phyloP scores from a whole-genome alignment of 768 basidiomycete genomes.

The Rhodotorula graminis region DNA sequence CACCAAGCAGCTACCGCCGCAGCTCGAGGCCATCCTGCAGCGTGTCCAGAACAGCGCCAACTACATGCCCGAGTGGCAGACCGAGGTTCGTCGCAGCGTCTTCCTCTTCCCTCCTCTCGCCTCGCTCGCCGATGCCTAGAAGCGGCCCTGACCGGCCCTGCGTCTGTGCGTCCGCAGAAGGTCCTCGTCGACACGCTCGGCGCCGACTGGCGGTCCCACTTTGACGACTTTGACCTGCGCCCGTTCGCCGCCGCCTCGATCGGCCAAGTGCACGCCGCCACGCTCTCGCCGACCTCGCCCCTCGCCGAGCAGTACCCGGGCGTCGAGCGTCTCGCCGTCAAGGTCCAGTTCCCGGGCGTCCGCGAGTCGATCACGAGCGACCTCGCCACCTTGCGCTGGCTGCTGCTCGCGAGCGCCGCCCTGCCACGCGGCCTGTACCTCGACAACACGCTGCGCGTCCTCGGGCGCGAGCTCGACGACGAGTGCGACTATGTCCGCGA shows the following conservation, averaged over 20 bases:
- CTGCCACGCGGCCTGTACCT: conserved; percentile 85
- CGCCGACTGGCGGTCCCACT: conserved; percentile 64
- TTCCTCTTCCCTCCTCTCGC: conserved; percentile 2
- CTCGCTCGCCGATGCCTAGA: conserved; percentile 27
- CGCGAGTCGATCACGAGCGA: conserved; percentile 80
- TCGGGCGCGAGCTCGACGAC: conserved; percentile 82
- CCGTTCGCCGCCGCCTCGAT: conserved; percentile 96
- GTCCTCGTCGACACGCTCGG: conserved; percentile 74
- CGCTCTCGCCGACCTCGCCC: conserved; percentile 54
- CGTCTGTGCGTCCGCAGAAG: conserved; percentile 47
- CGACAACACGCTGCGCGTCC: conserved; percentile 78
- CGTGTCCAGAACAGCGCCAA: conserved; percentile 91
- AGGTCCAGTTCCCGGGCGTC: conserved; percentile 94
- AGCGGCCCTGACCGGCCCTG: too few relatives aligned
- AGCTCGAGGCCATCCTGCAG: conserved; percentile 80
- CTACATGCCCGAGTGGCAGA: conserved; percentile 98
- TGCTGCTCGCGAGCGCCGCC: conserved; percentile 72
- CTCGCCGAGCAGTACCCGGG: conserved; percentile 49
- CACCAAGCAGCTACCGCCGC: conserved; percentile 77
- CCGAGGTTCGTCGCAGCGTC: conserved; percentile 61
- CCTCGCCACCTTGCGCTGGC: conserved; percentile 72
- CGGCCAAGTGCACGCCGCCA: conserved; percentile 83
- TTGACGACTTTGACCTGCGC: conserved; percentile 69
- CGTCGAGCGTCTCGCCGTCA: conserved; percentile 51
- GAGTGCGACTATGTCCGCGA: conserved; percentile 89